phyloP scores from a whole-genome alignment of 2,329 filamentous ascomycete genomes.

The Stachybotrys echinatus region DNA sequence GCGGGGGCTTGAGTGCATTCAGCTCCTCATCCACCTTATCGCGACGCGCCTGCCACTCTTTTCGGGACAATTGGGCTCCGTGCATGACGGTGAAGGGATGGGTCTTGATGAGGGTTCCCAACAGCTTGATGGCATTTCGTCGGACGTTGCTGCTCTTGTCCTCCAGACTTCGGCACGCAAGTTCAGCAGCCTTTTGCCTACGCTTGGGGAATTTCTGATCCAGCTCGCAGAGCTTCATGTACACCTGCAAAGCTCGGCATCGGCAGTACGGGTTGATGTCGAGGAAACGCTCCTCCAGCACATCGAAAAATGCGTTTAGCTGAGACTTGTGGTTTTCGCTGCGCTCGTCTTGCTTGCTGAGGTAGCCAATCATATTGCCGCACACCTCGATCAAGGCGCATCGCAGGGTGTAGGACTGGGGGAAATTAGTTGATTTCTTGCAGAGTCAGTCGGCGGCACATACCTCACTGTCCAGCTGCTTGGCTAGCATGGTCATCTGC shows the following conservation, averaged over 20 bases:
- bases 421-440: conserved; percentile 15
- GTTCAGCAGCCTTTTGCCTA: conserved; percentile 78
- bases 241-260: conserved; percentile 88
- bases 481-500: conserved; percentile 92
- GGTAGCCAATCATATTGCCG: conserved; percentile 86
- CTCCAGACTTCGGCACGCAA: conserved; percentile 83
- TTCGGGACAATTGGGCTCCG: conserved; percentile 75
- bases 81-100: conserved; percentile 93
- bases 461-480: conserved; percentile 91
- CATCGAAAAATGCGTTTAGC: conserved; percentile 94
- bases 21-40: conserved; percentile 81
- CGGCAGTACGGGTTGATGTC: conserved; percentile 96
- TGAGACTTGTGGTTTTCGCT: conserved; percentile 92
- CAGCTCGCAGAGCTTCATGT: conserved; percentile 85
- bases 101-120: conserved; percentile 83
- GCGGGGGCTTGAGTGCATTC: conserved; percentile 74
- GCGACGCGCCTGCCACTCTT: conserved; percentile 79
- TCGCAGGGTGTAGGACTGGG: conserved; percentile 83
- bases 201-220: conserved; percentile 94
- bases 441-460: not conserved
- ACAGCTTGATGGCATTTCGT: conserved; percentile 88
- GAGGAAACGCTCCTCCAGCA: conserved; percentile 90
- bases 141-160: conserved; percentile 98
- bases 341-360: conserved; percentile 86
- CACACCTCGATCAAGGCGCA: conserved; percentile 96